phyloP scores from a whole-genome alignment of 2,329 filamentous ascomycete genomes.

The Fusarium pseudoanthophilum region DNA sequence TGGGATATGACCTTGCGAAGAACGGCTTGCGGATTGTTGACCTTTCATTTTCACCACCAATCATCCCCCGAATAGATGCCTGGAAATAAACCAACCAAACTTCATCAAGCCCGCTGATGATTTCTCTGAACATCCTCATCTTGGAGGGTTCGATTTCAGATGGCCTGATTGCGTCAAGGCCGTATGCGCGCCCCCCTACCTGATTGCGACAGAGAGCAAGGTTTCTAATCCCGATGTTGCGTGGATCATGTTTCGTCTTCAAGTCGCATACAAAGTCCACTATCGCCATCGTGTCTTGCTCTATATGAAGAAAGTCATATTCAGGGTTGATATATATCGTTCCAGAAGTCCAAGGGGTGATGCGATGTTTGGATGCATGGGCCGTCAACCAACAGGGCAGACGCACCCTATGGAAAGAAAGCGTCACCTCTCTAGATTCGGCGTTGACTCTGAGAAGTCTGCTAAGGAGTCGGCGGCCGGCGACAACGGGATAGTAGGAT shows the following conservation, averaged over 20 bases:
- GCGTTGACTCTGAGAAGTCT: not conserved
- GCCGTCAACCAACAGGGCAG: not conserved
- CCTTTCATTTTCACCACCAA: too few relatives aligned
- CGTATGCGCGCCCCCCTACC: rapidly evolving
- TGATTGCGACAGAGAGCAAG: not conserved
- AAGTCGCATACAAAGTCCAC: not conserved
- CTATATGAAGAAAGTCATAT: not conserved
- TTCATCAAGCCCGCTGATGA: not conserved
- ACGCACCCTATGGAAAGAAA: not conserved
- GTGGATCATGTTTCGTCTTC: not conserved
- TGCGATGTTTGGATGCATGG: rapidly evolving
- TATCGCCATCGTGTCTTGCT: not conserved
- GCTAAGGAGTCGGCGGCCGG: not conserved
- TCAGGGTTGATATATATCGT: not conserved
- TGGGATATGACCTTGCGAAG: not conserved
- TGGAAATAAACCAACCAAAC: not conserved
- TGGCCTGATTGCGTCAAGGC: not conserved
- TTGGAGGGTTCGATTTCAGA: not conserved
- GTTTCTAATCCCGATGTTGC: not conserved
- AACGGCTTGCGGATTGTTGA: rapidly evolving
- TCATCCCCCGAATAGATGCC: rapidly evolving
- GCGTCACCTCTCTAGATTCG: not conserved
- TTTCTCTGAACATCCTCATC: not conserved
- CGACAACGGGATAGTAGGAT: not conserved
- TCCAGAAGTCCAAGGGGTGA: not conserved